Evolutionary conservation across 2,329 filamentous ascomycete genomes (phyloP), one percentile per base, ranked within the genome.

Genomic region (Cladosporium velox): DNA sequence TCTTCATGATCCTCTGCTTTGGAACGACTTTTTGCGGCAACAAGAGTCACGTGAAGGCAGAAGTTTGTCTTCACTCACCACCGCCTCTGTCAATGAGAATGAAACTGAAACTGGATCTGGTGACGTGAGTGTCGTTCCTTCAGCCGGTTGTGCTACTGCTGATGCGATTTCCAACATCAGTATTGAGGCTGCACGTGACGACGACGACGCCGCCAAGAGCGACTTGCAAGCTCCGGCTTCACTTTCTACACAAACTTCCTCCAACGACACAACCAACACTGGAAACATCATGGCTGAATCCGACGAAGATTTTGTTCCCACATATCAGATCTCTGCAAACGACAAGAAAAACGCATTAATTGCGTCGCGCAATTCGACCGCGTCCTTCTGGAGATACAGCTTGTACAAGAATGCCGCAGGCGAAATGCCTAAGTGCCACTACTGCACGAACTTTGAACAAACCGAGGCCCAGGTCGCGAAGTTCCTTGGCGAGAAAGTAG

Each of bases 391-490:
- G 90, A 87, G 85, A 1, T 86, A 93, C 75, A 81, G 74, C 1
- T 77, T 92, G 65, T 95, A 94, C 74, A 84, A 87, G 11, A 85
- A 84, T 4, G 77, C 84, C 0, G 72, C 80, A 2, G 78, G 81
- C 18, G 76, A 86, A 49, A 84, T 83, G 60, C 86, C 92, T 55
- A 85, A 84, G 65, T 87, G 96, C 0, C 88, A 94, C 74, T 97
- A 97, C 77, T 96, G 92, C 81, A 87, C 81, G 59, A 90, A 82
- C 65, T 85, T 84, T 54, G 81, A 87, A 41, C 86, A 86, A 2
- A 90, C 90, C 21, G 92, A 97, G 75, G 78, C 81, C 6, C 84
- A 91, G 8, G 81, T 86, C 21, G 77, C 85, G 66, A 83, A 90
- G 66, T 97, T 97, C 71, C 74, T 88, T 47, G 70, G 84, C 30